Base-by-base conservation (phyloP, 1,139 yeast genomes). In the Debaryomyces sp. region DNA sequence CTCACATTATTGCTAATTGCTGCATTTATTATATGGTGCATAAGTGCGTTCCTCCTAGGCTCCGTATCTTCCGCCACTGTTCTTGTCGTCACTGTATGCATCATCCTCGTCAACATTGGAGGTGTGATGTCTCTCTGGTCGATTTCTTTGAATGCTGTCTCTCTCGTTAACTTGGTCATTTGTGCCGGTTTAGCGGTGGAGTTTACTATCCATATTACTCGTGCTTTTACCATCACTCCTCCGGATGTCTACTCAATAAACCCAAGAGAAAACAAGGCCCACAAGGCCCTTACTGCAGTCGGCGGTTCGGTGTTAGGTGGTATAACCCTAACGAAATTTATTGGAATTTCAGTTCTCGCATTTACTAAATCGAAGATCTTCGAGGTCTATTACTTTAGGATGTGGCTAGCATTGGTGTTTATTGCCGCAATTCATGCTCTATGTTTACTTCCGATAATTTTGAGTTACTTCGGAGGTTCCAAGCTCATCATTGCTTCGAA, bases 121-220 rank as follows among this genome's bases (percentile, higher is more conserved):
- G 97, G 96, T 0, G 74, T 86, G 13, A 85, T 94, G 90, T 81
- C 87, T 0, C 30, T 87, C 4, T 84, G 90, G 82, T 80, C 78
- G 0, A 85, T 94, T 18, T 81, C 94, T 1, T 76, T 94, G 50
- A 94, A 94, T 64, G 98, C 97, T 0, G 91, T 94, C 2, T 83
- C 94, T 50, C 72, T 94, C 53, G 98, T 94, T 21, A 94, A 94
- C 59, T 75, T 94, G 52, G 79, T 94, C 27, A 92, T 94, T 12
- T 91, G 97, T 65, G 85, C 88, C 4, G 99, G 99, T 0, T 73
- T 94, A 42, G 94, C 96, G 1, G 96, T 94, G 36, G 99, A 94
- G 65, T 94, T 94, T 61, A 89, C 97, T 46, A 82, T 88, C 26
- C 98, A 94, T 63, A 78, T 94, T 49, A 88, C 92, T 1, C 76